These are phyloP conservation scores for Waltiozyma sp. DNA, from an alignment of 1,139 yeast genomes.

Conservation along the genomic window DNA sequence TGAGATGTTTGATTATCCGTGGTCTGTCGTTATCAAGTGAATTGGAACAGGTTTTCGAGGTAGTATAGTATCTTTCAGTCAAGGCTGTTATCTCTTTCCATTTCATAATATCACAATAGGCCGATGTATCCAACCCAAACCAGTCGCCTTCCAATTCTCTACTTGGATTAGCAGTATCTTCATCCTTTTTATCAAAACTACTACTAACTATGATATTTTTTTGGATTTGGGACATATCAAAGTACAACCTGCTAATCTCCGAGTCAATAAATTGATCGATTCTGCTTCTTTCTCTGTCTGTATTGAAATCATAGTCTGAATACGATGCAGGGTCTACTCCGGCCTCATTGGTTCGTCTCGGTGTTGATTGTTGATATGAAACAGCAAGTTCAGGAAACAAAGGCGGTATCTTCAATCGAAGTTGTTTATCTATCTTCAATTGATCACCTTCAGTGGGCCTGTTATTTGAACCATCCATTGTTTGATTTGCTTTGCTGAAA, in stretches of 20 bases:
- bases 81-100: neutral
- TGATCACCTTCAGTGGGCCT: too few species aligned
- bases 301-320: neutral
- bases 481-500: too few species aligned
- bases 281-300: neutral
- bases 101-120: neutral
- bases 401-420: neutral
- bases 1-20: too few species aligned
- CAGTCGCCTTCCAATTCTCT: too few species aligned
- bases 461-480: too few species aligned
- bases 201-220: neutral
- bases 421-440: too few species aligned
- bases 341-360: neutral
- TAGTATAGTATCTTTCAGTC: neutral
- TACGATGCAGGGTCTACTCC: neutral
- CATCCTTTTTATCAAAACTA: neutral
- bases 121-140: neutral
- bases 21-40: too few species aligned
- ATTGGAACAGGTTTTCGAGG: too few species aligned
- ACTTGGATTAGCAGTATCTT: too few species aligned
- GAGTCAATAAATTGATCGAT: neutral
- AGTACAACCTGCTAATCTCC: neutral
- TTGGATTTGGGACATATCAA: neutral
- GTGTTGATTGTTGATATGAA: neutral
- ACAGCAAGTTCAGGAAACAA: neutral